Conservation (phyloP, 345 rosid species). For the Eucalyptus tenuipes region DNA sequence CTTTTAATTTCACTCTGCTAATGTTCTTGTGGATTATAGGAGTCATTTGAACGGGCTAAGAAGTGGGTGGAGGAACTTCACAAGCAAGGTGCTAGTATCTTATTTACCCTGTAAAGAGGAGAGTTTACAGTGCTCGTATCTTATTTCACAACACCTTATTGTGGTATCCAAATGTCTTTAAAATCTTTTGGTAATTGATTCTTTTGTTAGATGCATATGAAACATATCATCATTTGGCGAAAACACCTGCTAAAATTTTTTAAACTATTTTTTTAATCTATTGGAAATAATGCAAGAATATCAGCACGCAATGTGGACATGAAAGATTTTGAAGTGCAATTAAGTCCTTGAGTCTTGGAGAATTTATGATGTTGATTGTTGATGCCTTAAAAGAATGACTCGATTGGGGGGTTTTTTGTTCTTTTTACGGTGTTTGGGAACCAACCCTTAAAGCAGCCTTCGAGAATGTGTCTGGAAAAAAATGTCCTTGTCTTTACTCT, state of each 20-base stretch:
- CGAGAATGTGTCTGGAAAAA: background rate
- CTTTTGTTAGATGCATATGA: background rate
- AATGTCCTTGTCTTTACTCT: background rate
- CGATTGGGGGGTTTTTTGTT: background rate
- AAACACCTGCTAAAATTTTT: background rate
- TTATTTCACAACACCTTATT: background rate
- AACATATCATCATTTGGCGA: background rate
- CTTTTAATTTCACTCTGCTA: background rate
- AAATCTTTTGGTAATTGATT: background rate
- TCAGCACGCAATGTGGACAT: background rate
- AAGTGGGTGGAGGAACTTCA: slow-evolving; percentile 59
- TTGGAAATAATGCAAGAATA: background rate
- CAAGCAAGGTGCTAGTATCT: slow-evolving; percentile 27
- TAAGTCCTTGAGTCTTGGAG: background rate
- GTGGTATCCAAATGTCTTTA: background rate
- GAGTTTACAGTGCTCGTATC: background rate
- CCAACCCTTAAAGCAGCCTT: background rate
- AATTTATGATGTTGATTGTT: background rate
- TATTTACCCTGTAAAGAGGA: background rate
- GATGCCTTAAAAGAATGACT: background rate
- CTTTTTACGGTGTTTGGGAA: background rate
- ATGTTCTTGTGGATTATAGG: slow-evolving; percentile 10
- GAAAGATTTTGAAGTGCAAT: background rate
- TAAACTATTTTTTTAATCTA: background rate
- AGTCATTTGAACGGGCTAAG: slow-evolving; percentile 44